phyloP scores from a whole-genome alignment of 495 filamentous ascomycete genomes.

The Hypoxylon cercidicola region DNA sequence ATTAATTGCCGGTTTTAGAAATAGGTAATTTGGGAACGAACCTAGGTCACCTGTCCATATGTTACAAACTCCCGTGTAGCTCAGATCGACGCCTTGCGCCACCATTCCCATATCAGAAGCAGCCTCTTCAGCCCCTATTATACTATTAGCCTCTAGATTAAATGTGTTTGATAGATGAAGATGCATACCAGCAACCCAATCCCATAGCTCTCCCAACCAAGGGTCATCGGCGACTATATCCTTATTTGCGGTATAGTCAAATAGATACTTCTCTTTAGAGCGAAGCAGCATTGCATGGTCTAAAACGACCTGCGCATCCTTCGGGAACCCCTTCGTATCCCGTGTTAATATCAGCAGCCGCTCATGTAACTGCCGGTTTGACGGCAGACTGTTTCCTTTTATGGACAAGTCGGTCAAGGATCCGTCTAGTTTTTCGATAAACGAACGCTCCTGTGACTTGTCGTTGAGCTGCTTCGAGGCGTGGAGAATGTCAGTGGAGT shows the following conservation, averaged over 20 bases:
- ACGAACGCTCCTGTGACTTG: conserved; percentile 9
- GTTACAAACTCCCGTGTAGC: conserved; percentile 82
- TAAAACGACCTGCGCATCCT: conserved; percentile 50
- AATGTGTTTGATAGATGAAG: neutral
- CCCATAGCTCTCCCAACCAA: conserved; percentile 82
- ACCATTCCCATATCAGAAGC: conserved; percentile 79
- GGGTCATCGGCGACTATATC: conserved; percentile 74
- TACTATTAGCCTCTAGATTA: conserved; percentile 7
- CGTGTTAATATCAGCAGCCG: conserved; percentile 60
- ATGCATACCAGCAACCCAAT: conserved; percentile 73
- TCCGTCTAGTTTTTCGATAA: conserved; percentile 9
- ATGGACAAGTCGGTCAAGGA: conserved; percentile 14
- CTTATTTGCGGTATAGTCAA: conserved; percentile 75
- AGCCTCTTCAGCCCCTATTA: conserved; percentile 69
- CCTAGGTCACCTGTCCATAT: conserved; percentile 84
- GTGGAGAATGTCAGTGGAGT: conserved; percentile 34
- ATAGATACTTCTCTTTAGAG: conserved; percentile 79
- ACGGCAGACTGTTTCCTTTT: conserved; percentile 34
- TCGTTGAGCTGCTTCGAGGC: conserved; percentile 16
- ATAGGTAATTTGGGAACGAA: conserved; percentile 42
- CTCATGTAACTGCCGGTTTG: conserved; percentile 57
- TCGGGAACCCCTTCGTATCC: conserved; percentile 47
- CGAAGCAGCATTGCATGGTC: conserved; percentile 61
- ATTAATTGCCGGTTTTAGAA: conserved; percentile 20
- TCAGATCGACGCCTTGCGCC: conserved; percentile 77